These are phyloP conservation scores for Cladosporium velox DNA, from an alignment of 2,329 filamentous ascomycete species.

Conservation along the genomic window DNA sequence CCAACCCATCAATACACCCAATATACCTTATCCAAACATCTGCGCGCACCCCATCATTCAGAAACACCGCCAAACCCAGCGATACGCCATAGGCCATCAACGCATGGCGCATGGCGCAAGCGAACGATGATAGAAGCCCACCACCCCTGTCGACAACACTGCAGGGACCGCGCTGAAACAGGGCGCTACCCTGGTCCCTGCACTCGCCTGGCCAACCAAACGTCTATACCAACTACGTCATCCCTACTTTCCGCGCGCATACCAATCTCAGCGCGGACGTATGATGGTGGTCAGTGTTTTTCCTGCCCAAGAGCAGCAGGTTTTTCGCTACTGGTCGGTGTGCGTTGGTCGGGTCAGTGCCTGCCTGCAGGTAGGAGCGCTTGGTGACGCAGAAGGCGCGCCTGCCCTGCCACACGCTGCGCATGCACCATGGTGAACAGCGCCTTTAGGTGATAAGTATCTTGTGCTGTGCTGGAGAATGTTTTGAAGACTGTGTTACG, in stretches of 20 bases:
- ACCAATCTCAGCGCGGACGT: not conserved
- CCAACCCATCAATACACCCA: not conserved
- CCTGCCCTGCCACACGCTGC: not conserved
- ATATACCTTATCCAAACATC: not conserved
- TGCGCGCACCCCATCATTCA: not conserved
- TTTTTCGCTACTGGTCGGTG: conserved; percentile 1
- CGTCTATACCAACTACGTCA: conserved; percentile 20
- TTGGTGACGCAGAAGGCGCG: conserved; percentile 20
- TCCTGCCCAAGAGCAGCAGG: conserved; percentile 7
- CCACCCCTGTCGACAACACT: not conserved
- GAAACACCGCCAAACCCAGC: conserved; percentile 8
- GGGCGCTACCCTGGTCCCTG: conserved; percentile 13
- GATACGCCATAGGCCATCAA: not conserved
- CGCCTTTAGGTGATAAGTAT: not conserved
- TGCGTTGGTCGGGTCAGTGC: not conserved
- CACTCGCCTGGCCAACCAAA: conserved; percentile 10
- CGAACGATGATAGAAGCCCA: not conserved
- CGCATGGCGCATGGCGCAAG: not conserved
- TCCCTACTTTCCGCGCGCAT: conserved; percentile 2
- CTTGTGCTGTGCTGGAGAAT: conserved; percentile 3
- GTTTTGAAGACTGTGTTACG: not conserved
- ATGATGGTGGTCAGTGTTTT: not conserved
- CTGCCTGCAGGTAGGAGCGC: conserved; percentile 1
- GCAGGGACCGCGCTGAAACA: conserved; percentile 18
- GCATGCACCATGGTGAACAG: not conserved